phyloP scores from a whole-genome alignment of 768 basidiomycete genomes.

The Butyriboletus loyo region DNA sequence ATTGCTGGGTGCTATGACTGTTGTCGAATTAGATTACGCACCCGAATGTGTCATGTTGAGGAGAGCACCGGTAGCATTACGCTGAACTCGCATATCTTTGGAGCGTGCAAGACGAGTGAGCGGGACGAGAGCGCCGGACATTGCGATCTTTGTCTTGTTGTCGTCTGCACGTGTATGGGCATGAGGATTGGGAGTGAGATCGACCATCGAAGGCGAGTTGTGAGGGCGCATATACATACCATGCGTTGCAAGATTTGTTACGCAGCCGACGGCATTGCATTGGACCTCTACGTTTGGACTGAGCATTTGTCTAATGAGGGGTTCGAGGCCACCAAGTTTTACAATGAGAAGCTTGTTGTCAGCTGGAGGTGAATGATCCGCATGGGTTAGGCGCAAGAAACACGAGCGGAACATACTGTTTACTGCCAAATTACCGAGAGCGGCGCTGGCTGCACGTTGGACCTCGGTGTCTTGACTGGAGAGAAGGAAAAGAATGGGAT shows the following conservation, averaged over 20 bases:
- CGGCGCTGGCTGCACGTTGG: slow-evolving; percentile 96
- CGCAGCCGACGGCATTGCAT: slow-evolving; percentile 98
- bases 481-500: slow-evolving; percentile 95
- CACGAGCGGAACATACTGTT: slow-evolving; percentile 69
- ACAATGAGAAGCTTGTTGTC: slow-evolving; percentile 99
- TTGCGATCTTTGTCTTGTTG: slow-evolving; percentile 99
- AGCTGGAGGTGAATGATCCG: slow-evolving; percentile 45
- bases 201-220: background rate
- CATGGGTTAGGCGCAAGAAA: slow-evolving; percentile 8
- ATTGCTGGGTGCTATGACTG: background rate
- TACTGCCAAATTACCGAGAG: slow-evolving; percentile 95
- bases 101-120: slow-evolving; percentile 93
- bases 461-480: slow-evolving; percentile 99
- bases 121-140: slow-evolving; percentile 97
- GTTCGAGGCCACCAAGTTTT: slow-evolving; percentile 94
- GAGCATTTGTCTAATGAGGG: slow-evolving; percentile 97
- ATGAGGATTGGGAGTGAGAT: slow-evolving; percentile 7
- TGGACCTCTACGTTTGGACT: slow-evolving; percentile 99
- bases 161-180: slow-evolving; percentile 59
- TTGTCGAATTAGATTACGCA: slow-evolving; percentile 32
- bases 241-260: slow-evolving; percentile 97
- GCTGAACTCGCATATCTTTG: slow-evolving; percentile 98
- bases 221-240: slow-evolving; percentile 48
- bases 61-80: slow-evolving; percentile 96
- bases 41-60: slow-evolving; percentile 99